Evolutionary conservation across 1,284 basidiomycete genomes (phyloP), one percentile per base, ranked within the genome.

Genomic region (Cryptococcus sp.): DNA sequence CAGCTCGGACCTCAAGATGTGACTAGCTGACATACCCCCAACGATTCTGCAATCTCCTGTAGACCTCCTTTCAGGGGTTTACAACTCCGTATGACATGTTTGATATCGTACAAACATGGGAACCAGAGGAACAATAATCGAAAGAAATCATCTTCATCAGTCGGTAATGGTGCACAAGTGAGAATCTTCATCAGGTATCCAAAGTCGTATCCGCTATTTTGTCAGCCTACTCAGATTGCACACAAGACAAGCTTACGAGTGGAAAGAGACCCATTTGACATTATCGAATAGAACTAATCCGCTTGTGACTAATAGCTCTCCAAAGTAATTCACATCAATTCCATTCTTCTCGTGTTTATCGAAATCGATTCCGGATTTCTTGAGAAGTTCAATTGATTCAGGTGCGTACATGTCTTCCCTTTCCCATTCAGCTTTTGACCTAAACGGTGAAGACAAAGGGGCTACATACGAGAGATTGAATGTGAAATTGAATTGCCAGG

Each of bases 401-500:
- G 92, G 94, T 18, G 92, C 89, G 74, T 89, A 98, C 91, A 98
- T 98, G 78, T 99, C 94, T 54, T 92, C 88, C 64, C 88, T 91
- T 73, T 19, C n/a, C 22, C 23, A 28, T 10, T 16, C 43, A 44
- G 9, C 37, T 10, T 18, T 22, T 5, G 46, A 19, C 10, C 23
- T 32, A 11, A 18, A 49, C 25, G 24, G 23, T 22, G 41, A 19
- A 40, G 43, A 19, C 28, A 36, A 3, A 48, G 14, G 39, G 11
- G 24, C 0, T 7, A 81, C 88, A 64, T 72, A 93, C 91, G 83
- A 83, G 60, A 91, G 78, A 75, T 84, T 91, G 77, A 98, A 99
- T 62, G 84, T 83, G 77, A 99, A 98, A 77, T 99, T 98, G 79
- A 99, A 99, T 76, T 99, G 96, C 94, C 94, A 99, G 31, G 92